Percentiles rank a stretch among this genome's conserved stretches.
Evolutionary conservation across 306 rosid genomes (phyloP).

Genomic region (Fragaria nilgerrensis): DNA sequence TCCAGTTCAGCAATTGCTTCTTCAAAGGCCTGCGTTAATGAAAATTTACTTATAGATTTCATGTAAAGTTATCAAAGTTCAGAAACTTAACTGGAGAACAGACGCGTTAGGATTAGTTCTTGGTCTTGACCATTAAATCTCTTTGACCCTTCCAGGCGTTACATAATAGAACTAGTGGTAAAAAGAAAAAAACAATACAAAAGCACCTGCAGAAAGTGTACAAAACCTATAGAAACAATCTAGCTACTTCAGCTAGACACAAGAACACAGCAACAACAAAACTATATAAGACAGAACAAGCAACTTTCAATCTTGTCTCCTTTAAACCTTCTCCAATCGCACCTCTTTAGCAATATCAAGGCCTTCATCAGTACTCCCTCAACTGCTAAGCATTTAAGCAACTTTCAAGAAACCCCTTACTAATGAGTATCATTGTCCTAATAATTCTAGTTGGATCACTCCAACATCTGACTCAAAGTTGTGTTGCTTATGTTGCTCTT

Average conservation of each 20-base stretch:
- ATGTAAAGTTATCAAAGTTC: neutral
- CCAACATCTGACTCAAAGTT: neutral
- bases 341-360: neutral
- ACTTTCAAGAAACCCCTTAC: neutral
- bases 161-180: neutral
- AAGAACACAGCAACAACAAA: neutral
- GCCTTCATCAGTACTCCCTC: neutral
- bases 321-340: neutral
- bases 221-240: neutral
- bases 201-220: neutral
- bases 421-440: neutral
- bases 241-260: neutral
- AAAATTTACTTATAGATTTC: neutral
- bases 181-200: neutral
- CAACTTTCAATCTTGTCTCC: neutral
- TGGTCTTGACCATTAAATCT: neutral
- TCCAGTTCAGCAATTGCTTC: conserved; percentile 47
- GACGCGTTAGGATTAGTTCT: neutral
- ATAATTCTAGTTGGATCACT: conserved; percentile 2
- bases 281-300: neutral
- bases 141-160: neutral
- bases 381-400: neutral
- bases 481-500: neutral
- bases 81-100: neutral
- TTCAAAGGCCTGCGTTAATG: conserved; percentile 31